Percentiles rank a stretch among this genome's conserved stretches.
phyloP scores from a whole-genome alignment of 73 alveolate species.

The Paramecium caudatum region DNA sequence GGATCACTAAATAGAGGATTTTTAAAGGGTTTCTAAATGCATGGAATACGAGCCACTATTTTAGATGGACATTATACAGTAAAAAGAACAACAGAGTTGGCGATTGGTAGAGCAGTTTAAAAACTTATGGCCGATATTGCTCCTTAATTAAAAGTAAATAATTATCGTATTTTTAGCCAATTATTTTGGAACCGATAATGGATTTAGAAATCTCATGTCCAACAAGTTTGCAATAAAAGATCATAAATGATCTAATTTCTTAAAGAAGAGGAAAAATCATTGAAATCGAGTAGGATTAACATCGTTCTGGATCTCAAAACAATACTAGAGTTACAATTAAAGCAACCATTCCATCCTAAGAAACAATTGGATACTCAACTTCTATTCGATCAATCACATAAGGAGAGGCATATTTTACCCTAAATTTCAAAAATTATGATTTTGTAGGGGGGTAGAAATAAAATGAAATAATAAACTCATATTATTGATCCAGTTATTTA shows the following conservation, averaged over 20 bases:
- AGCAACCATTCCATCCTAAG: constrained; percentile 55
- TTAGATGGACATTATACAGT: neutral
- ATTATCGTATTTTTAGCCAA: neutral
- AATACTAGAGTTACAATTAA: neutral
- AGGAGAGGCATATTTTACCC: constrained; percentile 51
- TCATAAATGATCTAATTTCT: constrained; percentile 53
- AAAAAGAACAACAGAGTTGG: constrained; percentile 39
- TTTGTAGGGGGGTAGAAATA: constrained; percentile 58
- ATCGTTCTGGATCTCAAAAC: constrained; percentile 5
- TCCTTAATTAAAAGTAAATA: constrained; percentile 28
- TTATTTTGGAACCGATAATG: constrained; percentile 52
- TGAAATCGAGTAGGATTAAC: constrained; percentile 12
- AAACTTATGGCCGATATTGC: neutral
- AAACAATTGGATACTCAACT: constrained; percentile 42
- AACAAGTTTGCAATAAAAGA: neutral
- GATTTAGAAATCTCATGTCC: constrained; percentile 64
- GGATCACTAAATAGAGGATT: constrained; percentile 66
- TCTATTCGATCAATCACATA: constrained; percentile 11
- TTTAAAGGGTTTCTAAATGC: constrained; percentile 1
- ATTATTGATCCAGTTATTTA: too few species aligned
- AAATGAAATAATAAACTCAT: constrained; percentile 13
- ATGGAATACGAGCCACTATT: constrained; percentile 45
- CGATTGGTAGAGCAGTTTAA: constrained; percentile 42
- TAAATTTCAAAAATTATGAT: constrained; percentile 24
- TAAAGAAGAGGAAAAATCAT: constrained; percentile 48